Evolutionary conservation across 1,284 basidiomycete genomes (phyloP), one percentile per base, ranked within the genome.

Genomic region (Marasmius oreades): DNA sequence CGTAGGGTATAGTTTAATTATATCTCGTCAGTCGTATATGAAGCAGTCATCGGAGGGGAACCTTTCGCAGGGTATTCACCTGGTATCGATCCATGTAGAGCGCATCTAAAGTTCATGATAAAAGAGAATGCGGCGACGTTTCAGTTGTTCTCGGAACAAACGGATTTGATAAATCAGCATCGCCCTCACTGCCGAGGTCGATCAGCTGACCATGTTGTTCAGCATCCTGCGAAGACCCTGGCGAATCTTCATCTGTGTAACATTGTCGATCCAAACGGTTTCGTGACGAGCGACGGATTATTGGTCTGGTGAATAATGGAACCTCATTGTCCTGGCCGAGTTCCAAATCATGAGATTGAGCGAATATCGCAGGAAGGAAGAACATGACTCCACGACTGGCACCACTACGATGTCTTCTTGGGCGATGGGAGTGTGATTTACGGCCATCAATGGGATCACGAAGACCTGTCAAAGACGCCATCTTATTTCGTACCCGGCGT

Each of bases 341-440:
- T 61, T 85, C 80, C 53, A 81, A 69, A 58, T 79, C 77, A 44
- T 75, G 76, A 2, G 77, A 69, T 53, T 79, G 74, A 2, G 84
- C 77, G 67, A 90, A 86, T 63, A 90, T 85, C n/a, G 90, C 87
- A 34, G 89, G 90, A 47, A 92, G 78, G 77, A 92, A 91, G 72
- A 90, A 91, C 54, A 92, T 71, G 34, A 90, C 81, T 31, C 86
- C 85, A 37, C 84, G 78, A 50, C 77, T 76, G 56, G 65, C 61
- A 51, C 77, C 76, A 55, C 65, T 61, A 33, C 78, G 75, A 34
- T 76, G 77, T 44, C 79, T 75, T 57, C 79, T 73, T 43, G 75
- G 69, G 43, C 74, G 75, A 57, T 75, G 61, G 59, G 76, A 31
- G 28, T 33, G 75, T 28, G 78, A 73, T 53, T 79, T 73, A 37